Conservation (phyloP, 2,329 filamentous ascomycete genomes). For the Aureobasidium sp. region DNA sequence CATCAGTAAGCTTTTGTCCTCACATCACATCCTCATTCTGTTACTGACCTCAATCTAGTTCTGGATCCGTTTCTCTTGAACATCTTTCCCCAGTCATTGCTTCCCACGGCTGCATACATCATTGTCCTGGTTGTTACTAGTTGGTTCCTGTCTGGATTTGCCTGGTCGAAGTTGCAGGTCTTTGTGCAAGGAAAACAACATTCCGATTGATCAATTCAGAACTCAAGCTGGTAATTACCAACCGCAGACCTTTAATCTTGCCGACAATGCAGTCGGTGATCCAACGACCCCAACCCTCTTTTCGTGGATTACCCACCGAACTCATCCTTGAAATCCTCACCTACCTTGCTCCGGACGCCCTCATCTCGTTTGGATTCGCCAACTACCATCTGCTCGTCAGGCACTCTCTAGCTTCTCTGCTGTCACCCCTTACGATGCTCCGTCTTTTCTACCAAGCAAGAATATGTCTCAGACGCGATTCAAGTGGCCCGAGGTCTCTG, state of each 20-base stretch:
- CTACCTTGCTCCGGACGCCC: constrained; percentile 33
- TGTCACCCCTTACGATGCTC: constrained; percentile 26
- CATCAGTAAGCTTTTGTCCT: constrained; percentile 39
- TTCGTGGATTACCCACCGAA: constrained; percentile 40
- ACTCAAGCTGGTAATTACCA: not conserved
- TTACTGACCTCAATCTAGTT: constrained; percentile 43
- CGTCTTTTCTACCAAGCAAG: not conserved
- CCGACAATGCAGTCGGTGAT: not conserved
- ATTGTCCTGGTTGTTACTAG: constrained; percentile 50
- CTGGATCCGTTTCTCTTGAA: constrained; percentile 81
- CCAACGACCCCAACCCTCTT: constrained; percentile 23
- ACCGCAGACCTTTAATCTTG: not conserved
- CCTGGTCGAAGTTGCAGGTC: constrained; percentile 30
- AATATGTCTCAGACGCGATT: constrained; percentile 23
- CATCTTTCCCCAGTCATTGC: constrained; percentile 68
- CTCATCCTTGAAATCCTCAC: constrained; percentile 41
- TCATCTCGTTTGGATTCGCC: constrained; percentile 41
- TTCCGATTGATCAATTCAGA: constrained; percentile 16
- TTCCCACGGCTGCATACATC: constrained; percentile 66
- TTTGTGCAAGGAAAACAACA: constrained; percentile 16
- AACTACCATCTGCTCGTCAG: constrained; percentile 38
- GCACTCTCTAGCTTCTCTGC: constrained; percentile 31
- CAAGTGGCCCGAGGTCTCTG: constrained; percentile 26
- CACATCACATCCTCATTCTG: not conserved
- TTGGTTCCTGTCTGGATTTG: constrained; percentile 44